phyloP scores from a whole-genome alignment of 139 green algal genomes.

The Tetradesmus lagerheimii region DNA sequence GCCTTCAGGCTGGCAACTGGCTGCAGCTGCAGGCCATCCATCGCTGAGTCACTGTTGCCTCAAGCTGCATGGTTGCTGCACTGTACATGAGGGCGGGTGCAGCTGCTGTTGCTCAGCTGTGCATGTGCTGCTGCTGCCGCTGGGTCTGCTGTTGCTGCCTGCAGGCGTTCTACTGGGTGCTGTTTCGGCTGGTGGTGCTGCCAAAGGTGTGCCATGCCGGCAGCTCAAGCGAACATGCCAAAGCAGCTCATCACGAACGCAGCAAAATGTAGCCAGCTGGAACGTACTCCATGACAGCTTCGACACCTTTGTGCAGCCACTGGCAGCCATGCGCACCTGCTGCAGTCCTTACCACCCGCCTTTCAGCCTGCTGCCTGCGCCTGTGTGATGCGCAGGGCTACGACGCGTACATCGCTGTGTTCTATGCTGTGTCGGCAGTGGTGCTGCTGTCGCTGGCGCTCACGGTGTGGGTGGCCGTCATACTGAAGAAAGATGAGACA shows the following conservation, averaged over 20 bases:
- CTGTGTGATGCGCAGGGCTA: conserved; percentile 31
- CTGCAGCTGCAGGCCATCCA: background rate
- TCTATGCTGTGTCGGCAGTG: conserved; percentile 36
- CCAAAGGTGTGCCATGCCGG: background rate
- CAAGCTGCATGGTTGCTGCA: background rate
- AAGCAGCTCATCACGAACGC: too few species aligned
- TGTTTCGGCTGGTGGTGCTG: conserved; percentile 27
- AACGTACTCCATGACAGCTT: too few species aligned
- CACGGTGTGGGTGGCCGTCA: conserved; percentile 7
- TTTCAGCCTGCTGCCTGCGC: background rate
- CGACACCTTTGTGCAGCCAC: too few species aligned
- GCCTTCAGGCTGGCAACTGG: background rate
- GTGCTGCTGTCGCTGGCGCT: background rate
- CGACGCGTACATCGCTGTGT: conserved; percentile 24
- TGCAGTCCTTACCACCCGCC: too few species aligned
- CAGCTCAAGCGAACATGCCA: too few species aligned
- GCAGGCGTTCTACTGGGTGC: conserved; percentile 32
- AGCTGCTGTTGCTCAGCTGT: background rate
- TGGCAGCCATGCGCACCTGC: too few species aligned
- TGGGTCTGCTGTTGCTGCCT: conserved; percentile 10
- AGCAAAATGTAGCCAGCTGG: too few species aligned
- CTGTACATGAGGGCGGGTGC: background rate
- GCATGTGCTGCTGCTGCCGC: background rate
- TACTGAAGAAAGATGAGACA: conserved; percentile 36
- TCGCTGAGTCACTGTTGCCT: background rate